Conservation (phyloP, 1,284 basidiomycete genomes). For the Sporisorium exsertum region DNA sequence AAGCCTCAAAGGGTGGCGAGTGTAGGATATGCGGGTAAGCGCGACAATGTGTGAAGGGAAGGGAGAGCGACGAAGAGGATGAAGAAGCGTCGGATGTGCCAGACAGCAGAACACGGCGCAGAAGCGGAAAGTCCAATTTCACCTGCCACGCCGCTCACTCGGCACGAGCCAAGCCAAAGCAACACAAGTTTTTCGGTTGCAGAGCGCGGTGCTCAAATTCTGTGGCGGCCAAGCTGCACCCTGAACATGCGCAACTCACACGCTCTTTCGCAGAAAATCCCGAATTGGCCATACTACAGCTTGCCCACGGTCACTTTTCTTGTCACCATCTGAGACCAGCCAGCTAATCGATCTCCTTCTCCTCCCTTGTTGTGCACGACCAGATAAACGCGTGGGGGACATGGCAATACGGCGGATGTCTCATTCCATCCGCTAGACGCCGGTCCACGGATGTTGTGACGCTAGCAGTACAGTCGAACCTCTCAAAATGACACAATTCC, state of each 20-base stretch:
- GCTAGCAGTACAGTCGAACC: too few relatives aligned
- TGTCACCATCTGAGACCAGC: conserved; percentile 5
- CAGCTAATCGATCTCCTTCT: not conserved
- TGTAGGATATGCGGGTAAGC: not conserved
- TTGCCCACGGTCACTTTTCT: not conserved
- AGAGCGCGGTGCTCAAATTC: not conserved
- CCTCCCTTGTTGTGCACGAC: not conserved
- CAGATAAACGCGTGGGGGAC: too few relatives aligned
- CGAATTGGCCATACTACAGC: not conserved
- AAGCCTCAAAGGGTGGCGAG: not conserved
- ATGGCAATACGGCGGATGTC: too few relatives aligned
- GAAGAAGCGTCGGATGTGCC: not conserved
- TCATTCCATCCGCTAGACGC: too few relatives aligned
- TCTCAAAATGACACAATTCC: too few relatives aligned
- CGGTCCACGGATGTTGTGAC: too few relatives aligned
- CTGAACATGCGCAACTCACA: not conserved
- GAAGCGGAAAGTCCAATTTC: not conserved
- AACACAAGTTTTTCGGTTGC: not conserved
- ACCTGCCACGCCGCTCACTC: not conserved
- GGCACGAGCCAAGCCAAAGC: not conserved
- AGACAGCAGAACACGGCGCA: not conserved
- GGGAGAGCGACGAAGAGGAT: not conserved
- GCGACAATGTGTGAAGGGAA: not conserved
- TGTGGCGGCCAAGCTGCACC: not conserved
- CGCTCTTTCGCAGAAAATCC: not conserved